Evolutionary conservation across 768 basidiomycete species (phyloP).

Genomic region (Udeniomyces megalosporus): DNA sequence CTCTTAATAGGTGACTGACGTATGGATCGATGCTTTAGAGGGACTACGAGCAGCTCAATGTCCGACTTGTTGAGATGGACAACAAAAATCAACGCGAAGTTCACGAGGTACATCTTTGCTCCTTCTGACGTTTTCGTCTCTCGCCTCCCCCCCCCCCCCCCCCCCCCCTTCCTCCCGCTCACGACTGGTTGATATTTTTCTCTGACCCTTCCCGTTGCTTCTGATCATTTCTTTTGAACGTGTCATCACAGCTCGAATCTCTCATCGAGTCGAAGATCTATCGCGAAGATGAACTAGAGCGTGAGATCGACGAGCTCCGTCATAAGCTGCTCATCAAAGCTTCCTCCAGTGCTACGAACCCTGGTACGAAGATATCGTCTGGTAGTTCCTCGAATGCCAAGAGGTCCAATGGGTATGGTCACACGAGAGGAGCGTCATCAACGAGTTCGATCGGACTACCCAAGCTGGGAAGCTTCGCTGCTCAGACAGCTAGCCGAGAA

Average conservation of each 20-base stretch:
- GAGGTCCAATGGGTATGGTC: constrained; percentile 25
- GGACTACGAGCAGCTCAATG: constrained; percentile 37
- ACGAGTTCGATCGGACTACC: constrained; percentile 18
- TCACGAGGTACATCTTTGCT: constrained; percentile 4
- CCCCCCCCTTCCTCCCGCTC: neutral
- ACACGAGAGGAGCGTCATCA: no score
- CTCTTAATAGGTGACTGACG: no score
- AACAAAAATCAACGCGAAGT: constrained; percentile 9
- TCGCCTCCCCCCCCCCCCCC: neutral
- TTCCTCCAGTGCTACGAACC: neutral
- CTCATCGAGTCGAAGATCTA: constrained; percentile 82
- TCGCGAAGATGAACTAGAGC: constrained; percentile 67
- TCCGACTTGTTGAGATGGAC: constrained; percentile 24
- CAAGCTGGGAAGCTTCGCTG: constrained; percentile 21
- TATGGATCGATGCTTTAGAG: no score
- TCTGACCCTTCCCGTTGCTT: no score
- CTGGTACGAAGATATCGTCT: constrained; percentile 36
- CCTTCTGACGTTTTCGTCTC: neutral
- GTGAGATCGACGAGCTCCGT: constrained; percentile 59
- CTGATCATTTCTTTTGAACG: neutral
- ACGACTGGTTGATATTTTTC: neutral
- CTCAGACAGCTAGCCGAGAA: constrained; percentile 15
- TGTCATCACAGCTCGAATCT: constrained; percentile 54
- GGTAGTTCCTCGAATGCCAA: constrained; percentile 26
- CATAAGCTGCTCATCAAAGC: constrained; percentile 47